Evolutionary conservation across 148 eudicot genomes (phyloP).

Genomic region (Chenopodium formosanum): DNA sequence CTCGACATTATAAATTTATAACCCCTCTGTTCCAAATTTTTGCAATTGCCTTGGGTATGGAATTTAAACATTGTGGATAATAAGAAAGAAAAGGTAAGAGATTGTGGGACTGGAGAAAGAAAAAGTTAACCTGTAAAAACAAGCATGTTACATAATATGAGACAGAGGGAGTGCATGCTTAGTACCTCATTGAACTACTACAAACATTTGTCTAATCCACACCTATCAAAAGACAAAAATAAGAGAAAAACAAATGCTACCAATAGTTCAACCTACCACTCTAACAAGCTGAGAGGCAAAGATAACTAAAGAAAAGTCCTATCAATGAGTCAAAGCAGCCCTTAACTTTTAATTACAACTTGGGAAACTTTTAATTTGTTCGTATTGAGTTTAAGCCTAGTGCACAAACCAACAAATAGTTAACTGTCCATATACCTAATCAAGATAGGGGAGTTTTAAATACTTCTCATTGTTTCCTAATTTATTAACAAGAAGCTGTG

Average conservation of each 20-base stretch:
- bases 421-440: background rate
- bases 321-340: background rate
- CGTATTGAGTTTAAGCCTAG: background rate
- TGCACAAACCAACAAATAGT: background rate
- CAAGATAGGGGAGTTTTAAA: background rate
- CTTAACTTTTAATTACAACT: no score
- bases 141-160: background rate
- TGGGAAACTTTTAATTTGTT: no score
- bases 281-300: background rate
- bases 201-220: background rate
- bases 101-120: background rate
- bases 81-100: background rate
- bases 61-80: background rate
- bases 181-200: no score
- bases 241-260: background rate
- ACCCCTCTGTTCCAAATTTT: background rate
- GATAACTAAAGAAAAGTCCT: background rate
- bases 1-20: background rate
- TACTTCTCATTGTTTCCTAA: background rate
- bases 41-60: background rate
- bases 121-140: background rate
- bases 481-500: background rate
- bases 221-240: no score
- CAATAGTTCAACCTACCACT: background rate
- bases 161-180: background rate